phyloP scores from a whole-genome alignment of 495 filamentous ascomycete species.

The Glarea lozoyensis region DNA sequence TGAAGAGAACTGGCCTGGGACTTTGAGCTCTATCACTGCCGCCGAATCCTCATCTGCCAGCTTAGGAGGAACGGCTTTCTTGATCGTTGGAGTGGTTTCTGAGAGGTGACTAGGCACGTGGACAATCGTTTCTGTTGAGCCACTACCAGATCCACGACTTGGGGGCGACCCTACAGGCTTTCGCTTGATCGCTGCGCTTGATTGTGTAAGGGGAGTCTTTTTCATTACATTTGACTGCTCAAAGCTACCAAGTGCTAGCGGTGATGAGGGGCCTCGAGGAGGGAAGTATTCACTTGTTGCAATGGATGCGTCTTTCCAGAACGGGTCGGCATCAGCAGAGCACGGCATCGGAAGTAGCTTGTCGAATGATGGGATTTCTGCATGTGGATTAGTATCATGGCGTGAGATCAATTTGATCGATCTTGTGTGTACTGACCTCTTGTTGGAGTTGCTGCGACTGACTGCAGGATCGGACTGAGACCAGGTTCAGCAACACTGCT shows the following conservation, averaged over 20 bases:
- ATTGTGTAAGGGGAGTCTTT: not conserved
- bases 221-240: too few relatives aligned
- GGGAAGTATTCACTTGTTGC: conserved; percentile 28
- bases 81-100: not conserved
- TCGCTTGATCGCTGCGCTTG: conserved; percentile 2
- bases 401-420: conserved; percentile 14
- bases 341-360: conserved; percentile 15
- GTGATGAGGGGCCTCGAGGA: conserved; percentile 14
- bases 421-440: conserved; percentile 23
- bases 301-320: conserved; percentile 1
- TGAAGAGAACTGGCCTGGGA: not conserved
- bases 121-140: conserved; percentile 12
- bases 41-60: not conserved
- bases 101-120: conserved; percentile 5
- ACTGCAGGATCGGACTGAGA: conserved; percentile 37
- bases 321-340: conserved; percentile 15
- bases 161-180: conserved; percentile 11
- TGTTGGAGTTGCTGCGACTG: conserved; percentile 22
- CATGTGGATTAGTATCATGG: conserved; percentile 19
- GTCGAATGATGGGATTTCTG: conserved; percentile 17
- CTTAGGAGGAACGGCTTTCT: not conserved
- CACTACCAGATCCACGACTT: conserved; percentile 2
- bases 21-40: not conserved
- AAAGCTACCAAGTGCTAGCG: conserved; percentile 1
- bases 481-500: conserved; percentile 37